Percentiles rank a stretch among this genome's conserved stretches.
Conservation (phyloP, 129 eudicot species). For the Helianthus tuberosus region DNA sequence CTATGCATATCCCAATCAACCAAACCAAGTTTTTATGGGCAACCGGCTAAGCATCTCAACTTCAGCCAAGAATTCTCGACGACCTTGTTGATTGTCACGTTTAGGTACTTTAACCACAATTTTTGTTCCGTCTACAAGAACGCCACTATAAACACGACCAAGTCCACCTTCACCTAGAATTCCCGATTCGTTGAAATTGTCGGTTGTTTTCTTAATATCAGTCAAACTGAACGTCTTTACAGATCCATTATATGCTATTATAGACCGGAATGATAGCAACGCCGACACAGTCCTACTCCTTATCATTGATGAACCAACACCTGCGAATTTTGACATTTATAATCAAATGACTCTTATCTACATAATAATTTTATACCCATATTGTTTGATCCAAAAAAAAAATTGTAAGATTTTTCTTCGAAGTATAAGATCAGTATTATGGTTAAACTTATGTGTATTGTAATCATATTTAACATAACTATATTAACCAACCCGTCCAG, state of each 20-base stretch:
- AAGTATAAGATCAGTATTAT: too few species aligned
- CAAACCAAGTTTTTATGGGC: constrained; percentile 85
- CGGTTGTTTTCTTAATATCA: constrained; percentile 81
- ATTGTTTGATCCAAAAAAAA: too few species aligned
- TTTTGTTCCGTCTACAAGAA: constrained; percentile 75
- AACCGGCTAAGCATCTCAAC: constrained; percentile 95
- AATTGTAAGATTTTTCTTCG: too few species aligned
- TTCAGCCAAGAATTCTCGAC: constrained; percentile 92
- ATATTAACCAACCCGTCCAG: too few species aligned
- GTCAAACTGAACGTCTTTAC: constrained; percentile 66
- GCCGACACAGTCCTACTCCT: constrained; percentile 72
- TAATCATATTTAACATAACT: too few species aligned
- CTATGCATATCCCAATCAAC: constrained; percentile 77
- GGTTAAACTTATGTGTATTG: too few species aligned
- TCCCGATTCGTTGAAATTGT: constrained; percentile 56
- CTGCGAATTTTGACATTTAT: constrained; percentile 28
- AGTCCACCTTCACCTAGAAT: constrained; percentile 94
- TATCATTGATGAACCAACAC: constrained; percentile 45
- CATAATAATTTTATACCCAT: too few species aligned
- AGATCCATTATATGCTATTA: constrained; percentile 73
- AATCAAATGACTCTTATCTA: background rate
- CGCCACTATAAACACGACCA: constrained; percentile 79
- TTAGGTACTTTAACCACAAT: constrained; percentile 86
- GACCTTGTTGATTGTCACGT: constrained; percentile 84
- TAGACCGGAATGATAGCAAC: constrained; percentile 62